Evolutionary conservation across 2,329 filamentous ascomycete genomes (phyloP).

Genomic region (Botrytis deweyae): DNA sequence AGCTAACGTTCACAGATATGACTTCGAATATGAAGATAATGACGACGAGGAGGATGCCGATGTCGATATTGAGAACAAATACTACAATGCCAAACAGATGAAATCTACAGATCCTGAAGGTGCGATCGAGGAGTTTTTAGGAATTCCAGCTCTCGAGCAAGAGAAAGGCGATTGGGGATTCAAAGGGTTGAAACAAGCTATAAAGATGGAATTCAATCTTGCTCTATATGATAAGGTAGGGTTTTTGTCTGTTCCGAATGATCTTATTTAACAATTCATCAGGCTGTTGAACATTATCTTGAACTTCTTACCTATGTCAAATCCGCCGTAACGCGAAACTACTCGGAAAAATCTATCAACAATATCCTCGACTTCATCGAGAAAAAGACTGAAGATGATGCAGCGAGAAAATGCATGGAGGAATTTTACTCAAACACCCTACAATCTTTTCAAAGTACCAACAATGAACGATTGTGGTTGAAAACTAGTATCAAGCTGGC

Average conservation of each 20-base stretch:
- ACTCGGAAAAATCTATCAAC: slow-evolving; percentile 98
- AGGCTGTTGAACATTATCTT: slow-evolving; percentile 90
- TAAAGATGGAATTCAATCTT: slow-evolving; percentile 95
- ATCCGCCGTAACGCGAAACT: slow-evolving; percentile 93
- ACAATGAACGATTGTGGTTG: slow-evolving; percentile 95
- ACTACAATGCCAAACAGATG: slow-evolving; percentile 98
- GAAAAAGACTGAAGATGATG: slow-evolving; percentile 73
- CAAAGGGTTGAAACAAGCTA: slow-evolving; percentile 96
- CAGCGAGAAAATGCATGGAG: slow-evolving; percentile 81
- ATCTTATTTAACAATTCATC: slow-evolving; percentile 19
- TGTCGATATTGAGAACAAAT: slow-evolving; percentile 98
- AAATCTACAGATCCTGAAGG: slow-evolving; percentile 84
- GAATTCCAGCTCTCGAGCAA: slow-evolving; percentile 75
- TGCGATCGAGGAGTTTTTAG: slow-evolving; percentile 90
- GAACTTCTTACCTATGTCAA: slow-evolving; percentile 97
- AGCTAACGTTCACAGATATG: slow-evolving; percentile 58
- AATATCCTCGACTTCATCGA: slow-evolving; percentile 99
- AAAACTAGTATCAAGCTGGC: slow-evolving; percentile 98
- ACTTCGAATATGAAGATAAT: slow-evolving; percentile 93
- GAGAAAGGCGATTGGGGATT: slow-evolving; percentile 99
- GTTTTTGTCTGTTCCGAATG: neutral
- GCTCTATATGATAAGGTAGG: slow-evolving; percentile 77
- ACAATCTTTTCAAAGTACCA: slow-evolving; percentile 92
- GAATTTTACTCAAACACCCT: slow-evolving; percentile 93
- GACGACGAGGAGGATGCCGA: slow-evolving; percentile 86